Evolutionary conservation across 257 asterid species (phyloP), one percentile per base, ranked within the genome.

Genomic region (Solanum rostratum): DNA sequence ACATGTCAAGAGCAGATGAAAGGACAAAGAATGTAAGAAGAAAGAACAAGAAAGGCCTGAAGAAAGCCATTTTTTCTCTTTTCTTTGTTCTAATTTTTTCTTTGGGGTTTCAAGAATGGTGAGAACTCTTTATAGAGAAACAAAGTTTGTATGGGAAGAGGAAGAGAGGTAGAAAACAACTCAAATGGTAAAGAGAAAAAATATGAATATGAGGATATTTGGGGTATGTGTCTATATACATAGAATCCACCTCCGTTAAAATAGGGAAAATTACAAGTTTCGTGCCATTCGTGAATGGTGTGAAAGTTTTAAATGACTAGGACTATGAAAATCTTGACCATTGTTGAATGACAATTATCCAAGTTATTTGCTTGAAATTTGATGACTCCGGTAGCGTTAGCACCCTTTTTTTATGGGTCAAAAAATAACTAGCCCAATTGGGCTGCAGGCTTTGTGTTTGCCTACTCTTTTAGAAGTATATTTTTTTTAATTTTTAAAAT

Each of bases 1-100:
- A 94, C 95, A 91, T 91, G 86, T 93, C 98, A 5, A 91, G 57
- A 70, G 98, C 98, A 30, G 94, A 87, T 0, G 97, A 88, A 14
- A 91, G 66, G 18, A 85, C 70, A 84, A 87, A 41, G 15, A 91
- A 39, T 11, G 88, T 59, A 73, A 91, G 68, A 6, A 93, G 65
- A 29, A 84, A 15, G 12, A 89, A 70, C 2, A 89, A 57, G 4
- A 86, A 30, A 22, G 84, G 86, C 50, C 78, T 89, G 60, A 83
- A 81, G 82, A 92, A 90, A 27, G 92, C 91, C 98, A 95, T 95
- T 29, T 84, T 85, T 87, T 88, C 5, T 6, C 65, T 13, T 2
- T 30, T 7, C 1, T 7, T 14, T 54, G 13, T 27, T 5, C 27
- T 20, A 2, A 39, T 70, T 4, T 20, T 41, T 45, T 43, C 20